Evolutionary conservation across 2,329 filamentous ascomycete genomes (phyloP), one percentile per base, ranked within the genome.

Genomic region (Coniochaeta sp.): DNA sequence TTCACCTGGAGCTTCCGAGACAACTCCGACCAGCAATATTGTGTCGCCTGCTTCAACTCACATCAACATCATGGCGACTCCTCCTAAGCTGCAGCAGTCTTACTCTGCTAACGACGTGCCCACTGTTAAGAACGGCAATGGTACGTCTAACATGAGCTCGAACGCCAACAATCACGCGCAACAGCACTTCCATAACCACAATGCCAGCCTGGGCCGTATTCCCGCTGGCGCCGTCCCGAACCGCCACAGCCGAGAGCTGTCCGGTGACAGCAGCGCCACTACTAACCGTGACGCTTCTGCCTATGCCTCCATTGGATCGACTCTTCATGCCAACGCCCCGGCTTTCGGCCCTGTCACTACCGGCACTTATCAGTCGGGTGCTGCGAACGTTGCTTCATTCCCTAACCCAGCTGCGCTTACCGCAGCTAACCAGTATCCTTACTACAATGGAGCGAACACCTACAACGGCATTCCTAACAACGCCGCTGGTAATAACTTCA

Each of bases 21-120:
- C 65, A 1, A 61, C 63, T 17, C 58, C 61, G 3, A 59, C 64
- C 69, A 44, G 66, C 67, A 42, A 22, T 28, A 70, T 75, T 56
- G 76, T 80, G 63, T 74, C 80, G 30, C 76, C 83, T 2, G 74
- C 82, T 17, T 72, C 75, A 28, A 82, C 71, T 60, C 79, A 82
- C 62, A 73, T 74, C 62, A 82, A 82, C 62, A 73, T 74, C 62
- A 82, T 89, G 72, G 80, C 84, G 28, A 84, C 84, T 58, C 84
- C 89, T 38, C 86, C 88, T 32, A 91, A 90, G 77, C 75, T 96
- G 61, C 90, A 93, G 74, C 88, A 89, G 52, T 97, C 93, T 0
- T 97, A 90, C 77, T 97, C 95, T 10, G 87, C 91, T 59, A 95
- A 89, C 73, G 93, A 98, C 69, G 81, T 97, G 22, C 90, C 92